These are phyloP conservation scores for Suhomyces vadensis DNA, from an alignment of 805 yeast genomes.

Conservation along the genomic window DNA sequence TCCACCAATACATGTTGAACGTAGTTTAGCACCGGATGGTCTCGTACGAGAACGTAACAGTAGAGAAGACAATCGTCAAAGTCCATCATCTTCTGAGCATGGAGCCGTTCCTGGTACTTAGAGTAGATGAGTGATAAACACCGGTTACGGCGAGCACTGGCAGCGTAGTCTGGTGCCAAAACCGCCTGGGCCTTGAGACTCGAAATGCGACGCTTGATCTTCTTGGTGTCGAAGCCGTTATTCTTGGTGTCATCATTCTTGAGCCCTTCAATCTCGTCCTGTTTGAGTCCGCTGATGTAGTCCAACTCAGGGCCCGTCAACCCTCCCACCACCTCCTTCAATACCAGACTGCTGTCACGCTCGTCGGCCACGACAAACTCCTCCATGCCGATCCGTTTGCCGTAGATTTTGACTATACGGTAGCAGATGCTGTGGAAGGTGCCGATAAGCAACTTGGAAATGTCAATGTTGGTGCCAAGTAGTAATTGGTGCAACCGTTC, in stretches of 20 bases:
- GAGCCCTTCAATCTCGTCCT: conserved; percentile 16
- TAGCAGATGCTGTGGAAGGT: conserved; percentile 88
- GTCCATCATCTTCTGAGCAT: conserved; percentile 53
- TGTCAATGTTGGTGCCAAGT: conserved; percentile 33
- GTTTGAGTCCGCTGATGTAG: conserved; percentile 14
- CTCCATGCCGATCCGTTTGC: conserved; percentile 47
- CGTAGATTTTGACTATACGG: conserved; percentile 56
- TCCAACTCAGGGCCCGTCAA: conserved; percentile 21
- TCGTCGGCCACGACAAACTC: conserved; percentile 63
- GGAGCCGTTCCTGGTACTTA: conserved; percentile 53
- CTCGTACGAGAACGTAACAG: conserved; percentile 50
- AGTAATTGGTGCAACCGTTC: conserved; percentile 53
- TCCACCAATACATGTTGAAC: conserved; percentile 80
- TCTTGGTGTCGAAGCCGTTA: conserved; percentile 42
- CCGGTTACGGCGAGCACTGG: conserved; percentile 11
- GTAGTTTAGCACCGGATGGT: conserved; percentile 47
- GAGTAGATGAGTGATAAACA: conserved; percentile 41
- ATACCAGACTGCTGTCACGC: conserved; percentile 52
- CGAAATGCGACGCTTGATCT: conserved; percentile 50
- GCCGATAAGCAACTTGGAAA: conserved; percentile 63
- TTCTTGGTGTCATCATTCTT: conserved; percentile 12
- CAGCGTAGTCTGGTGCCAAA: conserved; percentile 41
- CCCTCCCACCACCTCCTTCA: conserved; percentile 42
- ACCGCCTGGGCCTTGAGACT: conserved; percentile 55
- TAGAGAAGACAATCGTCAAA: conserved; percentile 79